Base-by-base conservation (phyloP, 495 filamentous ascomycete species). In the Paragyromitra xinjiangensis region DNA sequence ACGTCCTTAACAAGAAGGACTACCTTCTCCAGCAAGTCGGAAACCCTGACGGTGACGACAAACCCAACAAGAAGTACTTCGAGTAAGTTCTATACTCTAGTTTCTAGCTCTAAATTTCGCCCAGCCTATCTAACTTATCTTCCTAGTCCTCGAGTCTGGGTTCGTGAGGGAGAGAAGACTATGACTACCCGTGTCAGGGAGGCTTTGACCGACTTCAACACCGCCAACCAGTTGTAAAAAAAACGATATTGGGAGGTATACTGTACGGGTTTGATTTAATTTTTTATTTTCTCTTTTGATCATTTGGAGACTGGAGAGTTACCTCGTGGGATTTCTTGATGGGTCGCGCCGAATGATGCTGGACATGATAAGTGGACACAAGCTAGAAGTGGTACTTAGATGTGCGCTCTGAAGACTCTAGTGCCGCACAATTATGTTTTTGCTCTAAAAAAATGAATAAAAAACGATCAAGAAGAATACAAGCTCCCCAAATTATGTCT, bases 1-100 rank as follows among this genome's bases (percentile, higher is more conserved):
- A 94, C 87, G 87, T 98, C 79, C 85, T 93, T 76, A 92, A 89
- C 81, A 98, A 98, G 88, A 94, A 97, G 89, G 94, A 98, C 75
- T 98, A 98, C 88, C 83, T 99, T 78, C 85, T 87, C 86, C 87
- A 87, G 42, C 89, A 91, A 78, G 92, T 98, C 81, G 95, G 96
- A 81, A 98, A 98, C 88, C 95, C 96, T 62, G 94, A 98, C 29
- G 96, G 95, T 67, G 88, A 88, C 29, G 92, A 95, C 87, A 98
- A 98, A 90, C 95, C 95, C 80, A 98, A 99, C 89, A 99, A 99
- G 92, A 98, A 97, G 88, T 95, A 88, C 90, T 98, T 95, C 85
- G 95, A 98, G 82, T 78, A 75, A 73, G 79, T 65, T 53, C 7
- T 14, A 24, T n/a, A 4, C n/a, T n/a, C n/a, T 14, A 45, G 50